Evolutionary conservation across 768 basidiomycete genomes (phyloP).

Genomic region (Mycena maculata): DNA sequence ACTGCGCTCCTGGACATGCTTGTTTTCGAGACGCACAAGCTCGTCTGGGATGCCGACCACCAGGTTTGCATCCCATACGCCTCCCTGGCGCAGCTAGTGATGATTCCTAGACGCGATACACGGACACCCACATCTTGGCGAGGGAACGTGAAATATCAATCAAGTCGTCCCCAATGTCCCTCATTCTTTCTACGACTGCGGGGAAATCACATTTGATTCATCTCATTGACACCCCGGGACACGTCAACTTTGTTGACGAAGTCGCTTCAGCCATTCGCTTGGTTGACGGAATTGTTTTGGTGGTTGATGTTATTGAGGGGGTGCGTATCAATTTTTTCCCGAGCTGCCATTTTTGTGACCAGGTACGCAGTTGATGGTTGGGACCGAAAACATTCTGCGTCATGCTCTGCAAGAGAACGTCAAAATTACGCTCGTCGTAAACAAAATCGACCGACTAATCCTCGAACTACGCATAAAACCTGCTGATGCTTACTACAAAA

Average conservation of each 20-base stretch:
- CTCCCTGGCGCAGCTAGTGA: constrained; percentile 25
- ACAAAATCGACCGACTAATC: constrained; percentile 98
- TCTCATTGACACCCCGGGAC: constrained; percentile 96
- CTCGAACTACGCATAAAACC: constrained; percentile 97
- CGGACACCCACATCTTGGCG: constrained; percentile 93
- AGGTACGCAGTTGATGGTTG: constrained; percentile 82
- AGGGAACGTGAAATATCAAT: constrained; percentile 92
- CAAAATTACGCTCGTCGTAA: constrained; percentile 92
- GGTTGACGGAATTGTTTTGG: constrained; percentile 90
- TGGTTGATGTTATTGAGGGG: constrained; percentile 99
- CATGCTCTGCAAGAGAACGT: constrained; percentile 91
- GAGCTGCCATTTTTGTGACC: constrained; percentile 32
- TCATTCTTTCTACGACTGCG: constrained; percentile 83
- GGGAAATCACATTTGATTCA: constrained; percentile 96
- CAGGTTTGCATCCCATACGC: constrained; percentile 64
- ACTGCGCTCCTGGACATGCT: constrained; percentile 98
- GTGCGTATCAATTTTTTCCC: constrained; percentile 60
- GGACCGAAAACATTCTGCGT: constrained; percentile 87
- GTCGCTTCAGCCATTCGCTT: constrained; percentile 89
- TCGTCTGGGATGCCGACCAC: constrained; percentile 92
- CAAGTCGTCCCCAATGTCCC: constrained; percentile 97
- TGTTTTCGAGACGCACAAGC: constrained; percentile 94
- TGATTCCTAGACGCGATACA: constrained; percentile 82
- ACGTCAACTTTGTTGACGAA: constrained; percentile 99
- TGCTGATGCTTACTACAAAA: constrained; percentile 97